Conservation (phyloP, 2,329 filamentous ascomycete species). For the Alternaria infectoria region DNA sequence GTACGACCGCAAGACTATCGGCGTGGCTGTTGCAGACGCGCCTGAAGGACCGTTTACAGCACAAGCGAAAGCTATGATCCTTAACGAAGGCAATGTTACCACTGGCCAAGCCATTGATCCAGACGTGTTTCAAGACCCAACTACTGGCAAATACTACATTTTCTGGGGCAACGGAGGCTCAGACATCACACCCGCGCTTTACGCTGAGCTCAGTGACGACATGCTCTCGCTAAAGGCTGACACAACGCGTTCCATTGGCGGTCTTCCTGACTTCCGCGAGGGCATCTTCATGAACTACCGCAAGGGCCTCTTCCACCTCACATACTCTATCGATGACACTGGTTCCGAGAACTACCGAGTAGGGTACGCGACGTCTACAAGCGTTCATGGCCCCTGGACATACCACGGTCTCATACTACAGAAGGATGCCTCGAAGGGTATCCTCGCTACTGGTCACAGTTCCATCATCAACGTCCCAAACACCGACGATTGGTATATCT, state of each 20-base stretch:
- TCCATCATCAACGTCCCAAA: slow-evolving; percentile 35
- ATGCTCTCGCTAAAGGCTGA: slow-evolving; percentile 28
- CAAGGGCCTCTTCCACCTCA: slow-evolving; percentile 32
- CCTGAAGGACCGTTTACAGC: slow-evolving; percentile 35
- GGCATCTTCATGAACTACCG: slow-evolving; percentile 36
- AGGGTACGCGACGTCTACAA: slow-evolving; percentile 31
- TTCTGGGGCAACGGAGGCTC: slow-evolving; percentile 34
- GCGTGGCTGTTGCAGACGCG: slow-evolving; percentile 31
- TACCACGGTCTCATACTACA: slow-evolving; percentile 33
- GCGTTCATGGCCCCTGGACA: slow-evolving; percentile 33
- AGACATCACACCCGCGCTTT: slow-evolving; percentile 14
- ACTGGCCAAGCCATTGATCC: slow-evolving; percentile 36
- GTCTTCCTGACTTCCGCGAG: slow-evolving; percentile 33
- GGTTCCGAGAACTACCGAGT: slow-evolving; percentile 35
- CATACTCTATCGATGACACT: slow-evolving; percentile 39
- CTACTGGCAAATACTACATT: slow-evolving; percentile 34
- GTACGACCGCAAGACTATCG: slow-evolving; percentile 37
- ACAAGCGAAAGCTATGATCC: slow-evolving; percentile 32
- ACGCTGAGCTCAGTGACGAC: slow-evolving; percentile 30
- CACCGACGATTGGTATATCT: slow-evolving; percentile 40
- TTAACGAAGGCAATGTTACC: slow-evolving; percentile 32
- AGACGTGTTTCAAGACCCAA: slow-evolving; percentile 31
- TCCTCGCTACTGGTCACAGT: slow-evolving; percentile 33
- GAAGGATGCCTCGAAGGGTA: slow-evolving; percentile 29
- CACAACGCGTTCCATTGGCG: slow-evolving; percentile 19